Evolutionary conservation across 2,329 filamentous ascomycete species (phyloP), one percentile per base, ranked within the genome.

Genomic region (Delphinella strobiligena): DNA sequence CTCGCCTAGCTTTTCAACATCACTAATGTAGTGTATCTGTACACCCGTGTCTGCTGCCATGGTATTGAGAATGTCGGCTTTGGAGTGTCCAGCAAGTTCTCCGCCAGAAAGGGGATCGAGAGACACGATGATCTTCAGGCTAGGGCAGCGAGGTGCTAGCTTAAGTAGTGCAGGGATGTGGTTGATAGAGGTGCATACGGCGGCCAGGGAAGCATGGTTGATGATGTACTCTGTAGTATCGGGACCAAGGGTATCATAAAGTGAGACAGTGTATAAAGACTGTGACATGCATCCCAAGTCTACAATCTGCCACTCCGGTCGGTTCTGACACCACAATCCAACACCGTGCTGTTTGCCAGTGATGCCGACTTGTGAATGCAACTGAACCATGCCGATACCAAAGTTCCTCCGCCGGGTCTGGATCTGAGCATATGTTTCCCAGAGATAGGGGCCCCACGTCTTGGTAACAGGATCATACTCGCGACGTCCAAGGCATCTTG

Each of bases 111-210:
- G 69, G 4, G 84, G 71, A 54, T 98, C 91, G 49, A 96, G 65
- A 36, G 78, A 89, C 50, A 98, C 68, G 54, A 98, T 91, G 45
- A 94, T 54, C 70, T 94, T 95, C 47, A 98, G 68, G 5, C 71
- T 70, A 1, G 89, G 88, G 44, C 89, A 65, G 38, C 80, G 73
- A n/a, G 82, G 69, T 49, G 78, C 78, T 49, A 95, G 67, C 67
- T 87, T 88, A 46, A 95, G 69, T 40, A 95, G 72, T 12, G 78
- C 75, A 2, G 86, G 79, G 38, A 95, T 78, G 54, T 94, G 88
- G 32, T 78, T 76, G 34, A 95, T 67, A 19, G 83, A 87, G 43
- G 83, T 80, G 46, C 82, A 78, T 30, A 96, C 76, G 53, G 79
- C 84, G 43, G 71, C 61, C 41, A 96, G 67, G 46, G 79, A 72